Conservation (phyloP, 768 basidiomycete species). For the Leccinum uliginosum region DNA sequence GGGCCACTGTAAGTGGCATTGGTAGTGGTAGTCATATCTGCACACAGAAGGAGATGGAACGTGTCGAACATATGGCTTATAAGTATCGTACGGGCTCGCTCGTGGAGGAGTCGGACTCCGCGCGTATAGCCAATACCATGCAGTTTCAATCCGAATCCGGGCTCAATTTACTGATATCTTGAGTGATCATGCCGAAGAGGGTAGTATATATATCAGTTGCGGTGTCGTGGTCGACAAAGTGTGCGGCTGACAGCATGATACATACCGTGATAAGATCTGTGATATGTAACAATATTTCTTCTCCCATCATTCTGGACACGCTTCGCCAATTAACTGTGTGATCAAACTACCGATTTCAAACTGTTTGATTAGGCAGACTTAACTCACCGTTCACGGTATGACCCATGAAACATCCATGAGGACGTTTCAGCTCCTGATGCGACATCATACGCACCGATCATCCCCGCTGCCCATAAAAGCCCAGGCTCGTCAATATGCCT, state of each 20-base stretch:
- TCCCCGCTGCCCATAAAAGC: no score
- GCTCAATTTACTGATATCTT: background rate
- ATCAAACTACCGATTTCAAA: background rate
- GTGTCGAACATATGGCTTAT: background rate
- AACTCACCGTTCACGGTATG: no score
- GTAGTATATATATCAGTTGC: background rate
- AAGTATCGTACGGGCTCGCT: background rate
- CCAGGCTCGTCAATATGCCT: no score
- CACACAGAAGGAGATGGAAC: background rate
- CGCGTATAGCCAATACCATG: background rate
- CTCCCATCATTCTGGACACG: no score
- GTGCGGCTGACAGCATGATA: background rate
- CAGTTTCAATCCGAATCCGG: background rate
- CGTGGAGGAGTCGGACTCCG: background rate
- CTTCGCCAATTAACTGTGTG: no score
- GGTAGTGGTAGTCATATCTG: slow-evolving; percentile 4
- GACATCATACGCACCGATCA: no score
- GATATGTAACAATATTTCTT: no score
- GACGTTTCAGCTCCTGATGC: no score
- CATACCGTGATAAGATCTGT: background rate
- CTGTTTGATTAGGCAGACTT: background rate
- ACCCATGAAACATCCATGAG: no score
- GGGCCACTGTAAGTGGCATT: background rate
- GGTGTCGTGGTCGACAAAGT: background rate
- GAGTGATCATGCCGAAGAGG: background rate